Evolutionary conservation across 768 basidiomycete species (phyloP).

Genomic region (Trametes coccinea): DNA sequence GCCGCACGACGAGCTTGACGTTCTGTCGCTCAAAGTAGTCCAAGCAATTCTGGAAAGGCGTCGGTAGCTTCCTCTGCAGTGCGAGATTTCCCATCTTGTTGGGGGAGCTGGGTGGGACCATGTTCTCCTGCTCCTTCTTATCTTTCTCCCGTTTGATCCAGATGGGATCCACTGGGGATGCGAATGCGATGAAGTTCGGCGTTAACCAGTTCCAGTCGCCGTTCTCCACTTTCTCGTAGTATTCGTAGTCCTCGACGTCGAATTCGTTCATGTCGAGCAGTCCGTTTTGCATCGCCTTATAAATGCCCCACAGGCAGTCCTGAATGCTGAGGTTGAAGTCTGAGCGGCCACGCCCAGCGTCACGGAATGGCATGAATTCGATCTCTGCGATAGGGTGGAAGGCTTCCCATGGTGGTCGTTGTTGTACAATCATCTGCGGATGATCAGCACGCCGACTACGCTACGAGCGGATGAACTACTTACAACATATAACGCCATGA

Average conservation of each 20-base stretch:
- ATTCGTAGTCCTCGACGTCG: conserved; percentile 89
- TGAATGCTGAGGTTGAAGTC: conserved; percentile 94
- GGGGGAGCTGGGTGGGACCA: conserved; percentile 23
- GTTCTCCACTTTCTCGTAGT: conserved; percentile 93
- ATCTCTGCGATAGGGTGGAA: conserved; percentile 91
- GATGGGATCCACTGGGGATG: conserved; percentile 80
- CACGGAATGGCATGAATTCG: conserved; percentile 94
- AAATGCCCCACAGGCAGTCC: conserved; percentile 86
- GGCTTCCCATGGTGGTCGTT: conserved; percentile 89
- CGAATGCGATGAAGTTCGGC: conserved; percentile 90
- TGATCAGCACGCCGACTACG: neutral
- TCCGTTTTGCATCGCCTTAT: conserved; percentile 89
- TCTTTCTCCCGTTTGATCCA: conserved; percentile 82
- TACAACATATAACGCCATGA: conserved; percentile 92
- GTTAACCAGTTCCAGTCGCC: conserved; percentile 97
- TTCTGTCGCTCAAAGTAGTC: conserved; percentile 88
- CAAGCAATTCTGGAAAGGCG: conserved; percentile 85
- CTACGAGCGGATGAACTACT: conserved; percentile 34
- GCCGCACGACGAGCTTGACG: conserved; percentile 87
- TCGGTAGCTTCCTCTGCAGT: conserved; percentile 74
- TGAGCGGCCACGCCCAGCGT: conserved; percentile 89
- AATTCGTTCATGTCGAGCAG: conserved; percentile 95
- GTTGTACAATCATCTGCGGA: conserved; percentile 85
- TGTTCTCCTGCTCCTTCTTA: conserved; percentile 43
- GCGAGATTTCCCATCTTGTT: conserved; percentile 43